Percentiles rank a stretch among this genome's conserved stretches.
Conservation (phyloP, 257 asterid species). For the Nicotiana tabacum region DNA sequence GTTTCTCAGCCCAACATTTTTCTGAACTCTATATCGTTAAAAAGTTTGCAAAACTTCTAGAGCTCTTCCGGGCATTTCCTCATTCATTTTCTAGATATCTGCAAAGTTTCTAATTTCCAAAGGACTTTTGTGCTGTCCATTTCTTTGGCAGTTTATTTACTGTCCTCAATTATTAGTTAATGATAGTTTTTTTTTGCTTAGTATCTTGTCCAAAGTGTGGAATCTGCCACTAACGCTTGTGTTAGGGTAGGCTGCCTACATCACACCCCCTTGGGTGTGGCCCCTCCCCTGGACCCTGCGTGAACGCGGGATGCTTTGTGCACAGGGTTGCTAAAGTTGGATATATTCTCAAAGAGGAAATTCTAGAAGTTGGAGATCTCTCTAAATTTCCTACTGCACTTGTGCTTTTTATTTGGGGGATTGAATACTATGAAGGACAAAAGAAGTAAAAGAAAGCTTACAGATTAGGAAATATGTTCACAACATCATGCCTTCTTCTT, state of each 20-base stretch:
- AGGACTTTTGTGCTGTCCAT: background rate
- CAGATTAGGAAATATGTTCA: background rate
- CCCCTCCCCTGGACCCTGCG: too few species aligned
- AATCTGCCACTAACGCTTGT: too few species aligned
- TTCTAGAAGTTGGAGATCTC: background rate
- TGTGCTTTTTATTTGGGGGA: too few species aligned
- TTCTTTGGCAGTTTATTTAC: background rate
- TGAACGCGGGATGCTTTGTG: too few species aligned
- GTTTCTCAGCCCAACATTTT: conserved; percentile 24
- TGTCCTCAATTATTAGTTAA: background rate
- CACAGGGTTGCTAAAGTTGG: too few species aligned
- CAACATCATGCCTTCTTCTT: background rate
- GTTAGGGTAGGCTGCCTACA: too few species aligned
- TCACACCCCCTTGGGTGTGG: too few species aligned
- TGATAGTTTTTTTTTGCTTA: background rate
- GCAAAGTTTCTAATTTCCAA: background rate
- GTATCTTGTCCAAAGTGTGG: background rate
- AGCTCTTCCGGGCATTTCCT: background rate
- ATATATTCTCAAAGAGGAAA: too few species aligned
- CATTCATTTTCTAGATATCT: background rate
- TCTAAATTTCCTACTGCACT: background rate
- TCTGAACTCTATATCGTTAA: background rate
- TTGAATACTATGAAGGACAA: background rate
- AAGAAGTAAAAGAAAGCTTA: background rate
- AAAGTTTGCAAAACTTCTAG: background rate